These are phyloP conservation scores for Cnidoscolus chayamansa DNA, from an alignment of 441 rosid genomes.

Conservation along the genomic window DNA sequence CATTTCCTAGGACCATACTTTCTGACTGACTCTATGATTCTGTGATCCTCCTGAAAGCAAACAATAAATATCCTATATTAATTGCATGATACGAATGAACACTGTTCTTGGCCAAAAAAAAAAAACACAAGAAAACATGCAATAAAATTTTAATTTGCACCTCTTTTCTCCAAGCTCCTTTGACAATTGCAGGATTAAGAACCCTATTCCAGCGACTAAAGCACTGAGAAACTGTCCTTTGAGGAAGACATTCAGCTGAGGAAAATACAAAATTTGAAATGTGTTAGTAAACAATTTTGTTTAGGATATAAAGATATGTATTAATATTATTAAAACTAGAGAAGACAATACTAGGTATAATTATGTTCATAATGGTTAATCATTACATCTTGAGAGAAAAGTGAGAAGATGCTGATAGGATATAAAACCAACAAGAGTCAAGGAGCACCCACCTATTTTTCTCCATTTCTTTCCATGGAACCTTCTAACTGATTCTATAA, in stretches of 20 bases:
- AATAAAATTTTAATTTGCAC: slow-evolving; percentile 29
- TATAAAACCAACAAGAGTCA: neutral
- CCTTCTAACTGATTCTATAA: slow-evolving; percentile 32
- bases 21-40: slow-evolving; percentile 56
- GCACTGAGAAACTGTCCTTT: slow-evolving; percentile 85
- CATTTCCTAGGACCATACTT: slow-evolving; percentile 73
- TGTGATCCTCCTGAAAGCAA: slow-evolving; percentile 76
- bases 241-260: slow-evolving; percentile 76
- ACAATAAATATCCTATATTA: slow-evolving; percentile 5
- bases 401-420: neutral
- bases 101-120: neutral
- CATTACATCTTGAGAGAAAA: neutral
- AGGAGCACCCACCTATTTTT: slow-evolving; percentile 36
- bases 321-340: neutral
- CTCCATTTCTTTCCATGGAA: slow-evolving; percentile 45
- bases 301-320: neutral
- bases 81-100: neutral
- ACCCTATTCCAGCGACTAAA: slow-evolving; percentile 95
- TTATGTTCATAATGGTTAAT: neutral
- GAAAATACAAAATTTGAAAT: neutral
- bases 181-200: slow-evolving; percentile 80
- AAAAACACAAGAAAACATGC: slow-evolving; percentile 2
- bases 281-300: neutral
- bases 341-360: neutral
- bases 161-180: slow-evolving; percentile 97